These are phyloP conservation scores for Nakaseomyces bracarensis DNA, from an alignment of 1,139 yeast genomes.

Conservation along the genomic window DNA sequence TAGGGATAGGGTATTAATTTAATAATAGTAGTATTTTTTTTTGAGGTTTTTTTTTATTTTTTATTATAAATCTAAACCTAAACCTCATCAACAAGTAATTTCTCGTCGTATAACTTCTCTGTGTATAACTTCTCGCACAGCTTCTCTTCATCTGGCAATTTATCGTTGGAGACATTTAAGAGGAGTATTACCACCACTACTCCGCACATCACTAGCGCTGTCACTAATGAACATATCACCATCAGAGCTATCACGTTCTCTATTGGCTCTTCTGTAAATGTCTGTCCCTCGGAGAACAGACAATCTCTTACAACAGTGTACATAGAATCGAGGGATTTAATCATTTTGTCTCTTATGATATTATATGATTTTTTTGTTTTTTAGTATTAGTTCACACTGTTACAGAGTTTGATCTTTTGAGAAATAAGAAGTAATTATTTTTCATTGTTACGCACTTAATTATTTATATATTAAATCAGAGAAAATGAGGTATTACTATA, in stretches of 20 bases:
- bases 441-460: too few species aligned
- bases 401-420: too few species aligned
- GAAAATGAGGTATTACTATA: too few species aligned
- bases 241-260: conserved; percentile 3
- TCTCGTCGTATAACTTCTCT: too few species aligned
- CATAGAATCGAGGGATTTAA: conserved; percentile 6
- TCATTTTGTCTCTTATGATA: not conserved
- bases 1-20: too few species aligned
- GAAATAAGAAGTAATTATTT: too few species aligned
- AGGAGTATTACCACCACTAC: not conserved
- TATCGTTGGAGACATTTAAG: not conserved
- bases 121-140: not conserved
- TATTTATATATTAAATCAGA: too few species aligned
- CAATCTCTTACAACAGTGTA: conserved; percentile 1
- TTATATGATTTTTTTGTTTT: not conserved
- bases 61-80: too few species aligned
- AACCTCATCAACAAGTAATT: too few species aligned
- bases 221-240: conserved; percentile 5
- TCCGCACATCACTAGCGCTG: conserved; percentile 1
- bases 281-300: conserved; percentile 4
- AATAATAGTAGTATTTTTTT: too few species aligned
- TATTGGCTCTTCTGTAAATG: conserved; percentile 2
- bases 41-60: too few species aligned
- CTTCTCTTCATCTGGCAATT: not conserved
- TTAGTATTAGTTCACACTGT: not conserved